Evolutionary conservation across 1,284 basidiomycete species (phyloP).

Genomic region (Golubevia pallescens): DNA sequence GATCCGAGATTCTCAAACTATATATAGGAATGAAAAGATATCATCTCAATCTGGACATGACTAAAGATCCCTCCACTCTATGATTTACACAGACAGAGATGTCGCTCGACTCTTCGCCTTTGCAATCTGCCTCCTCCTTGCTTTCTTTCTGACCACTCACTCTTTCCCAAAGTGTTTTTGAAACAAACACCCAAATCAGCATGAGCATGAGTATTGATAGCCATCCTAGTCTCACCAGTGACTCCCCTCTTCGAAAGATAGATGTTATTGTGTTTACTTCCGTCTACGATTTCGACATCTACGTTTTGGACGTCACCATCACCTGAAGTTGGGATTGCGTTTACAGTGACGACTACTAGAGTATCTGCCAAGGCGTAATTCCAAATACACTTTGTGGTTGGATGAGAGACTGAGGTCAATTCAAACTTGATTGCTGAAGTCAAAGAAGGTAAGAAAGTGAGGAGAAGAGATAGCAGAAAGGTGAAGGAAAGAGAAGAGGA

Average conservation of each 20-base stretch:
- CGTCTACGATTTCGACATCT: slow-evolving; percentile 58
- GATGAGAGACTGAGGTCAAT: slow-evolving; percentile 24
- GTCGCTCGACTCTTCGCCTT: not conserved
- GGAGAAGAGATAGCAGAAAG: not conserved
- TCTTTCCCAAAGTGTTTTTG: slow-evolving; percentile 26
- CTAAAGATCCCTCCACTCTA: not conserved
- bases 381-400: slow-evolving; percentile 57
- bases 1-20: too few relatives aligned
- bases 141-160: slow-evolving; percentile 4
- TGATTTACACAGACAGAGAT: not conserved
- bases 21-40: too few relatives aligned
- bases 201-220: slow-evolving; percentile 60
- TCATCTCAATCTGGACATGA: not conserved
- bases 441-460: not conserved
- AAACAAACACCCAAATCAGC: slow-evolving; percentile 61
- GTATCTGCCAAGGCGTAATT: slow-evolving; percentile 61
- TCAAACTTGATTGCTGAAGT: slow-evolving; percentile 55
- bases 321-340: slow-evolving; percentile 71
- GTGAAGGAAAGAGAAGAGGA: not conserved
- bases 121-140: not conserved
- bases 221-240: slow-evolving; percentile 51
- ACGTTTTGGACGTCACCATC: slow-evolving; percentile 35
- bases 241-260: slow-evolving; percentile 59
- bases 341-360: slow-evolving; percentile 79
- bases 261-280: slow-evolving; percentile 57